These are phyloP conservation scores for Lithospermum erythrorhizon DNA, from an alignment of 257 asterid species.

Conservation along the genomic window DNA sequence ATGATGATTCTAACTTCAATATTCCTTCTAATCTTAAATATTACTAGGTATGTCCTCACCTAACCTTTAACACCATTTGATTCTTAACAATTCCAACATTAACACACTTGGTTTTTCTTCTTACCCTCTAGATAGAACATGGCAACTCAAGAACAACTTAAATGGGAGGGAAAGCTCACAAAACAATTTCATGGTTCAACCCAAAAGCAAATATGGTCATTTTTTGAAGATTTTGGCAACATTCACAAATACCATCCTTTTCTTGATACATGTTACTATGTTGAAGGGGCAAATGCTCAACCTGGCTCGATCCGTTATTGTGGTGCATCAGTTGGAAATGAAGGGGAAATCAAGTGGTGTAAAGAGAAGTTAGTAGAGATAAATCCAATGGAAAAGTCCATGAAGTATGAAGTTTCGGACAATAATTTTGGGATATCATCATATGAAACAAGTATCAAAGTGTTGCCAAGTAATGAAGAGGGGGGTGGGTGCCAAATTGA, in stretches of 20 bases:
- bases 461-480: background rate
- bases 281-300: slow-evolving; percentile 24
- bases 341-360: slow-evolving; percentile 3
- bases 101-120: too few species aligned
- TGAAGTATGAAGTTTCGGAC: slow-evolving; percentile 13
- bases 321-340: background rate
- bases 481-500: slow-evolving; percentile 1
- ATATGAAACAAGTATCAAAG: background rate
- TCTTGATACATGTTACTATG: slow-evolving; percentile 42
- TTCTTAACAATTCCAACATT: too few species aligned
- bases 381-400: slow-evolving; percentile 1
- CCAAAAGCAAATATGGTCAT: slow-evolving; percentile 44
- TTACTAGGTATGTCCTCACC: too few species aligned
- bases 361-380: slow-evolving; percentile 8
- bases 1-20: too few species aligned
- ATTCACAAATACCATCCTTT: slow-evolving; percentile 48
- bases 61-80: too few species aligned
- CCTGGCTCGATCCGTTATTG: slow-evolving; percentile 48
- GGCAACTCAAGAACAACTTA: slow-evolving; percentile 21
- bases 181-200: slow-evolving; percentile 27
- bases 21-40: too few species aligned
- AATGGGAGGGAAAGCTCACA: slow-evolving; percentile 58
- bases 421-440: slow-evolving; percentile 6
- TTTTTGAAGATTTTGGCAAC: slow-evolving; percentile 55
- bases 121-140: too few species aligned